Percentiles rank a stretch among this genome's conserved stretches.
Conservation (phyloP, 192 early-diverging fungal genomes). For the Geosiphon pyriformis region DNA sequence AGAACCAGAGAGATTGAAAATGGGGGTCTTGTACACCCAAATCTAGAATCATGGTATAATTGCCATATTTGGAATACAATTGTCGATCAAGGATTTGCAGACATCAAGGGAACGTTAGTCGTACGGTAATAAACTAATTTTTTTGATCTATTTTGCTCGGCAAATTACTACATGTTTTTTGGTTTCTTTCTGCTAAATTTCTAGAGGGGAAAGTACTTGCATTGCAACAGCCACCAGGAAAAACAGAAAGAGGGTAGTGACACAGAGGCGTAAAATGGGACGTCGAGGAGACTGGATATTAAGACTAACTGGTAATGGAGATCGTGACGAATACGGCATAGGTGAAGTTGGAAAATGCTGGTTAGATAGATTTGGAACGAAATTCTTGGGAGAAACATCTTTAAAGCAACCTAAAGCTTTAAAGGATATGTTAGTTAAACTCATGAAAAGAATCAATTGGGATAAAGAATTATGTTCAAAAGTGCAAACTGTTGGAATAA, state of each 20-base stretch:
- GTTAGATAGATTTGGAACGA: constrained; percentile 15
- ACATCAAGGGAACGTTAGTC: constrained; percentile 12
- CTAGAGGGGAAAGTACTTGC: constrained; percentile 18
- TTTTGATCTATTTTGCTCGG: constrained; percentile 7
- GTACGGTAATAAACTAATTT: constrained; percentile 16
- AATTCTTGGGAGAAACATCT: constrained; percentile 15
- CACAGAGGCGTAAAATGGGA: constrained; percentile 4
- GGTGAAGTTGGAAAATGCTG: constrained; percentile 7
- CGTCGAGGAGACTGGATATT: constrained; percentile 11
- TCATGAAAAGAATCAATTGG: constrained; percentile 23
- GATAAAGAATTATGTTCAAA: constrained; percentile 4
- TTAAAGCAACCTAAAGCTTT: constrained; percentile 11
- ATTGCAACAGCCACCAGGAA: constrained; percentile 6
- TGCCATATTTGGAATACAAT: constrained; percentile 22
- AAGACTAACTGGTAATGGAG: constrained; percentile 11
- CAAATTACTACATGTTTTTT: background rate
- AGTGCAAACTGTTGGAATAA: constrained; percentile 24
- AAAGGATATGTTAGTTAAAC: constrained; percentile 23
- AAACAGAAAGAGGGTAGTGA: constrained; percentile 1
- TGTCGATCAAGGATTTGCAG: constrained; percentile 23
- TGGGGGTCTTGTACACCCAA: background rate
- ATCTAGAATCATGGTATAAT: constrained; percentile 25
- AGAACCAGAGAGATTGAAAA: constrained; percentile 24
- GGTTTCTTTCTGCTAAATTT: background rate
- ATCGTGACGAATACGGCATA: constrained; percentile 6